Base-by-base conservation (phyloP, 169 alveolate species). In the Plasmodium knowlesi region DNA sequence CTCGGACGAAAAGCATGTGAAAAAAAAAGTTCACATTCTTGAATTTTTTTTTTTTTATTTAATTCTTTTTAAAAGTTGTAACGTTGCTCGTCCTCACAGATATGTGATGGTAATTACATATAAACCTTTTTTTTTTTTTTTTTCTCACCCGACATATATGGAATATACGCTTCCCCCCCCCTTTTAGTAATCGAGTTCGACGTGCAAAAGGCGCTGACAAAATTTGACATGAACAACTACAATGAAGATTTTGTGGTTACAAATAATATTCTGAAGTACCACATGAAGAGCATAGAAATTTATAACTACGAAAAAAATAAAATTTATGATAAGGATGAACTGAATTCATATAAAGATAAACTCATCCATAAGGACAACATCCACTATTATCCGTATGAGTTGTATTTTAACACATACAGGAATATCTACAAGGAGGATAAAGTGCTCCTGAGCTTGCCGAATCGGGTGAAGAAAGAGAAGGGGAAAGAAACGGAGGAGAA, bases 171-270 rank as follows among this genome's bases (percentile, higher is more conserved):
- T n/a, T 16, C 71, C 5, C 14, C 67, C 25, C 41, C 71, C 14
- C 70, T 39, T 41, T 25, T 53, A 57, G 80, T 83, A 16, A 37
- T 28, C 16, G 93, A 86, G n/a, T 86, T 86, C 67, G 86, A 86
- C 71, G 16, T 41, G 46, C 70, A 70, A 82, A 88, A 46, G 30
- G 39, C 71, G 12, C 22, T 80, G 50, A 76, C 50, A 28, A 88
- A 88, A 88, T 88, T 88, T 88, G 73, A 88, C 53, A 88, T 88
- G 94, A 88, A 14, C 50, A 79, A 43, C 34, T 88, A 88, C 57
- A 88, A 88, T 61, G 94, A 88, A 41, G 94, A 88, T 67, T 88
- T 78, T 79, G 94, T 88, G 19, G 71, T 88, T 78, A 88, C 94
- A 79, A 88, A 88, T 88, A 76, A 88, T 34, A 88, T 88, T 61